Conservation (phyloP, 306 rosid genomes). For the Hippophae tibetana region DNA sequence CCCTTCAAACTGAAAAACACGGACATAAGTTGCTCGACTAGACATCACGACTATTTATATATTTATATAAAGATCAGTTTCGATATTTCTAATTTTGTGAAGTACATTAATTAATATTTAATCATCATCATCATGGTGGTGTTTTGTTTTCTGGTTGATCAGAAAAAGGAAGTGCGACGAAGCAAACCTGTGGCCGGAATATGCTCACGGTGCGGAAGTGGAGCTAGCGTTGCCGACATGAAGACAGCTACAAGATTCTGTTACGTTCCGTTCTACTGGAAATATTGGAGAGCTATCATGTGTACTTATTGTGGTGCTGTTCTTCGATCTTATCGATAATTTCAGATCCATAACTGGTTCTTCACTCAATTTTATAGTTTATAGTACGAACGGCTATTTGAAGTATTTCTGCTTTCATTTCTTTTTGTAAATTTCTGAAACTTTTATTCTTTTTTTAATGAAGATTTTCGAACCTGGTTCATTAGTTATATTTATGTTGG, state of each 20-base stretch:
- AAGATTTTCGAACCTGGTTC: too few species aligned
- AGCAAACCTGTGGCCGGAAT: conserved; percentile 88
- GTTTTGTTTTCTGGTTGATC: conserved; percentile 81
- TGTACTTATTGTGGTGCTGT: conserved; percentile 78
- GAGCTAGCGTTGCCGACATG: conserved; percentile 86
- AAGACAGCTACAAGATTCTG: conserved; percentile 79
- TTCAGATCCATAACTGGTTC: background rate
- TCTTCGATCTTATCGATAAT: conserved; percentile 43
- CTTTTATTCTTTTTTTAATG: too few species aligned
- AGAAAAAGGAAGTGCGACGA: conserved; percentile 40
- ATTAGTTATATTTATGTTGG: too few species aligned
- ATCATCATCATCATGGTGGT: conserved; percentile 37
- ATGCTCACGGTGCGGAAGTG: conserved; percentile 82
- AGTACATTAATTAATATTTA: too few species aligned
- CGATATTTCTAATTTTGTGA: too few species aligned
- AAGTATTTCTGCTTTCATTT: too few species aligned
- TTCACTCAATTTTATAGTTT: background rate
- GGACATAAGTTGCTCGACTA: too few species aligned
- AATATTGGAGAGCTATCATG: conserved; percentile 59
- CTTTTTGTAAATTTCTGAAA: too few species aligned
- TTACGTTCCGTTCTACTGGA: conserved; percentile 72
- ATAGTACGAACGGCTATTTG: background rate
- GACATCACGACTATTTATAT: too few species aligned
- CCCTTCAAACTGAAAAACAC: too few species aligned
- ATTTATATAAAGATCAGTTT: background rate